Conservation (phyloP, 2,329 filamentous ascomycete species). For the Myotisia sp. region DNA sequence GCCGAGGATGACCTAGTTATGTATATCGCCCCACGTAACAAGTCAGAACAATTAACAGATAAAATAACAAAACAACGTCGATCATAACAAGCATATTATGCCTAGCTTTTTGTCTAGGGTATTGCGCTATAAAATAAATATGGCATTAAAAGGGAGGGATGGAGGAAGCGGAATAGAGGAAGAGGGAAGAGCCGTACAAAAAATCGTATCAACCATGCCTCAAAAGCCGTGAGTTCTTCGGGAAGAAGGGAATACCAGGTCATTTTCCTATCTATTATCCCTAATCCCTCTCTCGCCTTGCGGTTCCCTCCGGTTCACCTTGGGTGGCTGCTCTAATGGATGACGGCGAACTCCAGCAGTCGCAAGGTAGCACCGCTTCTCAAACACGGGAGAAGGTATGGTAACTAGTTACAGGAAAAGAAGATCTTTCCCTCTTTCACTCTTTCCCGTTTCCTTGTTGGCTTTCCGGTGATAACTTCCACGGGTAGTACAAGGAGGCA, state of each 20-base stretch:
- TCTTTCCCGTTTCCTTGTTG: no score
- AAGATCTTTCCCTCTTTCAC: no score
- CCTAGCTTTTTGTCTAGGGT: no score
- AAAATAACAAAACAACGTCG: background rate
- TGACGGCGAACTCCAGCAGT: no score
- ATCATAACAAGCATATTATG: no score
- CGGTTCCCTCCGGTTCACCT: background rate
- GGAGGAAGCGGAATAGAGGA: slow-evolving; percentile 6
- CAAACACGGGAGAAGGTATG: no score
- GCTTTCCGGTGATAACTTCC: no score
- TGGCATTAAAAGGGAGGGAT: background rate
- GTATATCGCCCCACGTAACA: no score
- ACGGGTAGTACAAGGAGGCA: no score
- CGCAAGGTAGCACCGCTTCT: background rate
- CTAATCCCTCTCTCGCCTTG: background rate
- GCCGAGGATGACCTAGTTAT: slow-evolving; percentile 48
- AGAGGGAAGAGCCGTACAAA: slow-evolving; percentile 38
- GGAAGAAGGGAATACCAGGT: slow-evolving; percentile 53
- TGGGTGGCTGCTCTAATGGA: no score
- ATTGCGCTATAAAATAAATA: no score
- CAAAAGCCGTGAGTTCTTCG: slow-evolving; percentile 40
- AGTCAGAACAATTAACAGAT: slow-evolving; percentile 1
- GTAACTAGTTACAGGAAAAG: background rate
- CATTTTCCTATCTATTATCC: slow-evolving; percentile 35
- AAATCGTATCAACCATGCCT: slow-evolving; percentile 47